These are phyloP conservation scores for Penicillium nordicum DNA, from an alignment of 2,329 filamentous ascomycete genomes.

Conservation along the genomic window DNA sequence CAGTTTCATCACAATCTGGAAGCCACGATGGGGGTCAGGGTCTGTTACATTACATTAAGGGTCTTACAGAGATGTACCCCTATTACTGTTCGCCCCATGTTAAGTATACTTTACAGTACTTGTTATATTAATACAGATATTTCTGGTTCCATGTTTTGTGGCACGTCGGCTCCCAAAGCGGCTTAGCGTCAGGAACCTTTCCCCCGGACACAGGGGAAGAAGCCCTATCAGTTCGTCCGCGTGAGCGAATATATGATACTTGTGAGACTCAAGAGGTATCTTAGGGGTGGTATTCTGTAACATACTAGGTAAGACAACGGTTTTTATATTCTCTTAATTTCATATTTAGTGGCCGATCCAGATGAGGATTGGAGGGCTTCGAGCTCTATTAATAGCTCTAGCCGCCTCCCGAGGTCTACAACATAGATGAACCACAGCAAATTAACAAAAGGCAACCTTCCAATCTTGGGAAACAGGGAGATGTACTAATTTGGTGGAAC, in stretches of 20 bases:
- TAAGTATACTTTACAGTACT: background rate
- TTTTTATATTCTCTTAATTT: background rate
- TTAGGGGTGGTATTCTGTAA: background rate
- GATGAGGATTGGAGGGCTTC: background rate
- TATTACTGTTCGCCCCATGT: accelerated
- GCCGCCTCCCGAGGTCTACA: background rate
- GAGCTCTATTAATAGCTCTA: conserved; percentile 6
- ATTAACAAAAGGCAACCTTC: background rate
- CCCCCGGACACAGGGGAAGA: conserved; percentile 1
- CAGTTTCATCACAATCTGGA: conserved; percentile 13
- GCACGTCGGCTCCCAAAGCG: conserved; percentile 4
- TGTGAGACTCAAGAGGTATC: background rate
- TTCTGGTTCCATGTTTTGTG: background rate
- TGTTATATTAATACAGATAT: background rate
- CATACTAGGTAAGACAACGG: background rate
- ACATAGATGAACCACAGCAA: background rate
- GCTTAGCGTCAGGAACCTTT: conserved; percentile 13
- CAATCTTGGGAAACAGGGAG: no score
- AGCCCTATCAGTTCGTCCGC: background rate
- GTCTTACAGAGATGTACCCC: background rate
- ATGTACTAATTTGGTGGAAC: background rate
- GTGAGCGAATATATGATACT: background rate
- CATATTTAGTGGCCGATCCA: background rate
- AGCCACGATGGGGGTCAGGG: conserved; percentile 4
- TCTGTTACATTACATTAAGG: conserved; percentile 1